Evolutionary conservation across 2,329 filamentous ascomycete genomes (phyloP).

Genomic region (Pseudogymnoascus sp.): DNA sequence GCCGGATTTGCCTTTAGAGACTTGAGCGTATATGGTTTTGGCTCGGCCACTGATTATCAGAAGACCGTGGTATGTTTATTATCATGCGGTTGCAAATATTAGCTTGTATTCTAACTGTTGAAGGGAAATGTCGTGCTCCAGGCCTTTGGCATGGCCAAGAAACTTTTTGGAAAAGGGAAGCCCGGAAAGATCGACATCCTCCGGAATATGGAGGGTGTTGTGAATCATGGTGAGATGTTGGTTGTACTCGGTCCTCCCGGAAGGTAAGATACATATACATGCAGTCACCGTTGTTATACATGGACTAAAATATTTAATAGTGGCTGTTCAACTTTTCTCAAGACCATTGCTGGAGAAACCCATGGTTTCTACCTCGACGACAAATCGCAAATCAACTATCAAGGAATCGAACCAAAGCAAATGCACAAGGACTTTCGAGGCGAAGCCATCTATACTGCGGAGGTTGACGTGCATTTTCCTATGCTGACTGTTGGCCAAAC

Average conservation of each 20-base stretch:
- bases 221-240: conserved; percentile 56
- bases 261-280: conserved; percentile 1
- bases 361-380: conserved; percentile 46
- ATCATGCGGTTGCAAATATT: neutral
- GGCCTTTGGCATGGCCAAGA: conserved; percentile 32
- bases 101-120: neutral
- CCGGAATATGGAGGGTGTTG: conserved; percentile 51
- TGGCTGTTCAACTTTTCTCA: conserved; percentile 55
- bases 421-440: conserved; percentile 52
- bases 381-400: conserved; percentile 48
- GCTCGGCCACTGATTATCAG: conserved; percentile 61
- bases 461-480: conserved; percentile 63
- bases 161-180: conserved; percentile 43
- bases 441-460: conserved; percentile 34
- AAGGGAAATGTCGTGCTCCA: conserved; percentile 47
- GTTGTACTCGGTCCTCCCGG: conserved; percentile 59
- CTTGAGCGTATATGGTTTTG: conserved; percentile 60
- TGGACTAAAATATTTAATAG: conserved; percentile 23
- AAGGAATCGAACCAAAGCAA: conserved; percentile 37
- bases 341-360: conserved; percentile 44
- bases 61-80: conserved; percentile 41
- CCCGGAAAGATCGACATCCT: conserved; percentile 46
- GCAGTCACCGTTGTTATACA: neutral
- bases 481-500: conserved; percentile 64
- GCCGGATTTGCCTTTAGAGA: conserved; percentile 59